Conservation (phyloP, 345 rosid species). For the Mallotus nudiflorus region DNA sequence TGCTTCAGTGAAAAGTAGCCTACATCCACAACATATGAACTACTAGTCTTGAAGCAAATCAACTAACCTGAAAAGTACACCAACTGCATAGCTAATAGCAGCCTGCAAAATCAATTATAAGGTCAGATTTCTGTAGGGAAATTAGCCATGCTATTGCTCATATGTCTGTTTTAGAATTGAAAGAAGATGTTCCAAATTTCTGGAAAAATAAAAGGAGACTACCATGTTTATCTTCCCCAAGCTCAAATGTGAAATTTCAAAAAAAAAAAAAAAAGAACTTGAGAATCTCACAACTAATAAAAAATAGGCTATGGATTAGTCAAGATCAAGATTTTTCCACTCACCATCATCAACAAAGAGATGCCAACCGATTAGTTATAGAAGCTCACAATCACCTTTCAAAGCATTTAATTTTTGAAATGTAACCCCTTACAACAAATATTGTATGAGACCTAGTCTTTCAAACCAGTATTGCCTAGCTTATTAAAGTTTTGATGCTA, state of each 20-base stretch:
- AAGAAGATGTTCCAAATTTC: background rate
- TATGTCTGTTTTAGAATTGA: background rate
- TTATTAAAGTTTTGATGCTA: background rate
- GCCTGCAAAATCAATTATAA: constrained; percentile 49
- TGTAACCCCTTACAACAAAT: too few relatives aligned
- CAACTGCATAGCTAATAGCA: constrained; percentile 79
- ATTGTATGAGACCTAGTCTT: background rate
- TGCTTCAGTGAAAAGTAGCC: background rate
- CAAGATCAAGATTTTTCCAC: background rate
- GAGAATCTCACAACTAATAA: background rate
- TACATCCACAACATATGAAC: background rate
- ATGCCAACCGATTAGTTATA: background rate
- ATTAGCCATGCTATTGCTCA: background rate
- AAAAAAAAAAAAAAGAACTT: too few relatives aligned
- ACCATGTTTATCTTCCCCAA: background rate
- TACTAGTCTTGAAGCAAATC: constrained; percentile 10
- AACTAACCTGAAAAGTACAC: constrained; percentile 80
- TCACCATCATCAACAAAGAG: constrained; percentile 1
- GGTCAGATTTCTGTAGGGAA: constrained; percentile 18
- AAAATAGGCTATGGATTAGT: constrained; percentile 3
- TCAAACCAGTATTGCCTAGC: background rate
- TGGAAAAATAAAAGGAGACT: background rate
- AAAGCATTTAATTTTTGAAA: background rate
- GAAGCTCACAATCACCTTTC: background rate
- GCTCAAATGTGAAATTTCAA: background rate